phyloP scores from a whole-genome alignment of 2,329 filamentous ascomycete species.

The Clonostachys byssicola region DNA sequence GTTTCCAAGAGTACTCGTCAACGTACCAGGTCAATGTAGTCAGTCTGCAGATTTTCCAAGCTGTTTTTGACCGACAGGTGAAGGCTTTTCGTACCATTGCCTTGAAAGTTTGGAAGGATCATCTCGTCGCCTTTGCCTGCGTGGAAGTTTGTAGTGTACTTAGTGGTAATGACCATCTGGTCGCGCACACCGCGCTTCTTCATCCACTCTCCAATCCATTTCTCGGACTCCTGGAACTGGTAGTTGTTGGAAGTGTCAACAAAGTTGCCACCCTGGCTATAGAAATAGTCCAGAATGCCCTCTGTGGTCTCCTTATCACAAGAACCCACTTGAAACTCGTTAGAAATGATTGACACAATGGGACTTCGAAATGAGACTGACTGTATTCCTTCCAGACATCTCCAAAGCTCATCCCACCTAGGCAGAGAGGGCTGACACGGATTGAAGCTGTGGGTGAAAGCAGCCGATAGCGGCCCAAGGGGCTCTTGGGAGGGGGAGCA shows the following conservation, averaged over 20 bases:
- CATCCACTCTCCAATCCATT: slow-evolving; percentile 63
- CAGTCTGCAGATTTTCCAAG: slow-evolving; percentile 30
- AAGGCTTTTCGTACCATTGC: slow-evolving; percentile 30
- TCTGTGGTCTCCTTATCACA: slow-evolving; percentile 1
- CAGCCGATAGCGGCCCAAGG: slow-evolving; percentile 60
- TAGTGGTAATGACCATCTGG: slow-evolving; percentile 62
- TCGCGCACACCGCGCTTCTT: slow-evolving; percentile 50
- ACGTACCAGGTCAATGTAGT: slow-evolving; percentile 13
- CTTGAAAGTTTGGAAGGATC: slow-evolving; percentile 28
- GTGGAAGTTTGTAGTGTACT: slow-evolving; percentile 53
- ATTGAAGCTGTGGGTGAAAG: slow-evolving; percentile 62
- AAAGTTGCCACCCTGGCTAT: slow-evolving; percentile 49
- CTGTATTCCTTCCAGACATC: slow-evolving; percentile 35
- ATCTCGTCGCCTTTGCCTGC: slow-evolving; percentile 20
- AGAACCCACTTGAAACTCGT: not conserved
- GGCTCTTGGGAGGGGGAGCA: slow-evolving; percentile 51
- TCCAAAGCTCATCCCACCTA: slow-evolving; percentile 65
- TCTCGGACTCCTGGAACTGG: slow-evolving; percentile 51
- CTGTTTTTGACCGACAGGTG: slow-evolving; percentile 30
- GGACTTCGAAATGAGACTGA: not conserved
- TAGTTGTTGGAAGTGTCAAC: slow-evolving; percentile 64
- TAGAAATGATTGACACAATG: not conserved
- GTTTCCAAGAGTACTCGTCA: slow-evolving; percentile 6
- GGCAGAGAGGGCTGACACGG: slow-evolving; percentile 61
- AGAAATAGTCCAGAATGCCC: slow-evolving; percentile 2